phyloP scores from a whole-genome alignment of 176 grass and related monocot species.

The Juncus effusus region DNA sequence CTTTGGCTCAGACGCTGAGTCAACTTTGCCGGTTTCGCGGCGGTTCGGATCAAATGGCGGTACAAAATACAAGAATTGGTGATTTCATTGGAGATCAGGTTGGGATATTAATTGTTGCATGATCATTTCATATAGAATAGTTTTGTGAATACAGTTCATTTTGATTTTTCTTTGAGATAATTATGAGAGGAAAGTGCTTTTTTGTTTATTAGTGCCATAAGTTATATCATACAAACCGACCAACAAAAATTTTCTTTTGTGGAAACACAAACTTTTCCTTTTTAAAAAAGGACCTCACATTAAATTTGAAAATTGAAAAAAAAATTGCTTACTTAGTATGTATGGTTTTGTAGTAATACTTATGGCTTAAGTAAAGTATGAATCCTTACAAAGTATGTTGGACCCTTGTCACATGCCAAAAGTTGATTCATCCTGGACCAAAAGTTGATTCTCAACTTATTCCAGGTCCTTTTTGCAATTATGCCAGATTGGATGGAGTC shows the following conservation, averaged over 20 bases:
- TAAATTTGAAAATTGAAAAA: too few species aligned
- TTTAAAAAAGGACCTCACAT: too few species aligned
- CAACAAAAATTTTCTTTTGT: too few species aligned
- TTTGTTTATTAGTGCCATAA: constrained; percentile 16
- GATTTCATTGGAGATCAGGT: constrained; percentile 85
- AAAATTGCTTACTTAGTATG: too few species aligned
- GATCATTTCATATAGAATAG: too few species aligned
- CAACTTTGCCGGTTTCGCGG: constrained; percentile 33
- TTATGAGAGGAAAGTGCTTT: constrained; percentile 13
- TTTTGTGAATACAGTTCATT: too few species aligned
- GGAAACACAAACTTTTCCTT: too few species aligned
- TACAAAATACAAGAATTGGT: constrained; percentile 24
- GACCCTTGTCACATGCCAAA: neutral
- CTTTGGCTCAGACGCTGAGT: constrained; percentile 50
- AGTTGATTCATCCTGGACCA: neutral
- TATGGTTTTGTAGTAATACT: too few species aligned
- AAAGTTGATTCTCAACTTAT: neutral
- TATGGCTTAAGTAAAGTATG: too few species aligned
- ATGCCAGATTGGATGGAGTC: neutral
- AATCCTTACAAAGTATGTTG: neutral
- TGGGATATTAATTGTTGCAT: constrained; percentile 19
- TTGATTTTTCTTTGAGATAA: too few species aligned
- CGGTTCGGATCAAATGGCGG: constrained; percentile 33
- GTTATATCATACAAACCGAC: neutral
- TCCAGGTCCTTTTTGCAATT: neutral